Evolutionary conservation across 441 rosid species (phyloP), one percentile per base, ranked within the genome.

Genomic region (Macaranga tanarius): DNA sequence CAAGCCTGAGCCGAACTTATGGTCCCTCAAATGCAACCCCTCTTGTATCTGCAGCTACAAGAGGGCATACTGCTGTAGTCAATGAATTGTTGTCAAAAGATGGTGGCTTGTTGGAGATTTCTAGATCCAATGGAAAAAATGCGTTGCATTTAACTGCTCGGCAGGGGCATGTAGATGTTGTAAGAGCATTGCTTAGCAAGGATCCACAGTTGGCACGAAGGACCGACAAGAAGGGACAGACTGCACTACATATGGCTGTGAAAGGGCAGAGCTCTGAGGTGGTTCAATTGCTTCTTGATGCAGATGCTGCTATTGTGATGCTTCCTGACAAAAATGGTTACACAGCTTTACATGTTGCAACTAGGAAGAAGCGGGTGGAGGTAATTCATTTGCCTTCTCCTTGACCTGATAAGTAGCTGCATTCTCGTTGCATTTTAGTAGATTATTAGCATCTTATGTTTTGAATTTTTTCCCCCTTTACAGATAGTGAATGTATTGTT

Each of bases 201-300:
- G 99, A 95, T 86, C 77, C 97, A 20, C 99, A 90, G 70, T 76
- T 95, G 78, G 97, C 99, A 3, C 86, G 99, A 48, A 86, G 97
- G 81, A 81, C 89, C 28, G 99, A 95, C 76, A 92, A 88, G 90
- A 95, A 95, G 82, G 94, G 99, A 70, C 99, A 95, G 83, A 95
- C 99, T 28, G 95, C 96, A 34, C 83, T 92, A 77, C 99, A 95
- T 80, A 92, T 95, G 99, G 99, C 99, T 69, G 99, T 95, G 34
- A 95, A 92, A 85, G 97, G 97, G 38, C 97, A 92, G 81, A 92
- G 82, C 83, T 83, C 92, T 23, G 95, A 92, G 78, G 99, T 92
- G 64, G 99, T 95, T 69, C 89, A 79, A 75, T 84, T 89, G 67
- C 95, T 94, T 62, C 97, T 94, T 0, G 89, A 82, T 10, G 97